phyloP scores from a whole-genome alignment of 257 asterid species.

The Mentha longifolia region DNA sequence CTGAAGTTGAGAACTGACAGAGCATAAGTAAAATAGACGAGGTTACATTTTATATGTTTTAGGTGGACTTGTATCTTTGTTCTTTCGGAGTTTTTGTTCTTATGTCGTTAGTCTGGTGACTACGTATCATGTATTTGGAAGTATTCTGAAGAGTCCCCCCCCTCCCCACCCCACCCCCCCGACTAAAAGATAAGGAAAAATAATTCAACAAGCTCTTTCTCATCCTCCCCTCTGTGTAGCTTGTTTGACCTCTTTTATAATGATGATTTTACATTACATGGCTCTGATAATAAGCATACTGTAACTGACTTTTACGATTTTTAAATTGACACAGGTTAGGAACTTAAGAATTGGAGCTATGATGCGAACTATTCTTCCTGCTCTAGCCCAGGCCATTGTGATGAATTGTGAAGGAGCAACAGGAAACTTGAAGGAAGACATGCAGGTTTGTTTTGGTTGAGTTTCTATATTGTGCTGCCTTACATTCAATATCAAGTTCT shows the following conservation, averaged over 20 bases:
- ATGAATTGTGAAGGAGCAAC: constrained; percentile 54
- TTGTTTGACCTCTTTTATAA: constrained; percentile 6
- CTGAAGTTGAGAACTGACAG: background rate
- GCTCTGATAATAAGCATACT: background rate
- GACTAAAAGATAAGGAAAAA: background rate
- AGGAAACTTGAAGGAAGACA: constrained; percentile 63
- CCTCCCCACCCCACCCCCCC: too few species aligned
- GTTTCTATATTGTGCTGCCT: constrained; percentile 11
- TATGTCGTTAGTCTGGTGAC: constrained; percentile 24
- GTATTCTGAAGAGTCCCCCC: constrained; percentile 8
- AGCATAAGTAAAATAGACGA: background rate
- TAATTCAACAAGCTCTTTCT: background rate
- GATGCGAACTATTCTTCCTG: constrained; percentile 90
- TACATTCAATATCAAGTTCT: constrained; percentile 14
- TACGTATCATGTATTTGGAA: background rate
- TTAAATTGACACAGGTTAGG: constrained; percentile 58
- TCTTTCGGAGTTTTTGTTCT: constrained; percentile 11
- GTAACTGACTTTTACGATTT: background rate
- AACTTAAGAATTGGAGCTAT: constrained; percentile 95
- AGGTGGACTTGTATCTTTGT: constrained; percentile 10
- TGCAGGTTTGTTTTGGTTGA: constrained; percentile 61
- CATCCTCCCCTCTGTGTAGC: background rate
- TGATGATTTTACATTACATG: constrained; percentile 5
- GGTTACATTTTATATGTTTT: constrained; percentile 4
- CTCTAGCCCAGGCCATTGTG: constrained; percentile 87